phyloP scores from a whole-genome alignment of 2,329 filamentous ascomycete species.

The Blastomyces emzantsi region DNA sequence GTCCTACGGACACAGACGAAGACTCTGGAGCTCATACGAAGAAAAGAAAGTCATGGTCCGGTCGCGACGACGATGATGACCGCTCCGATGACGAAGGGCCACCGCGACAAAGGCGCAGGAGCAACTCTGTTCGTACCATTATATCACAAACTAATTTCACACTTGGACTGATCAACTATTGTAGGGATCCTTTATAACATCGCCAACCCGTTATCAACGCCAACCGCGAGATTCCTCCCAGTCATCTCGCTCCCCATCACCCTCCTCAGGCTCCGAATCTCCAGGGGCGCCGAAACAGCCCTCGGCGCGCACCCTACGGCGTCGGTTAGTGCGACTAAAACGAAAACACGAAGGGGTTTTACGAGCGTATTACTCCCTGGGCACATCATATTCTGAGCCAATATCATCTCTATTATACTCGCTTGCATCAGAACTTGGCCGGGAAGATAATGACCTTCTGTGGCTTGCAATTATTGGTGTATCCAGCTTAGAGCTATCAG shows the following conservation, averaged over 20 bases:
- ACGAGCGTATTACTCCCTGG: constrained; percentile 73
- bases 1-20: constrained; percentile 50
- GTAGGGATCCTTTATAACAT: constrained; percentile 35
- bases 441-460: constrained; percentile 91
- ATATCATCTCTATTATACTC: constrained; percentile 93
- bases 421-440: constrained; percentile 84
- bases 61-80: constrained; percentile 55
- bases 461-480: constrained; percentile 95
- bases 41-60: constrained; percentile 74
- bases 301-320: constrained; percentile 63
- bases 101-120: constrained; percentile 70
- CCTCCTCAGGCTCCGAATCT: constrained; percentile 33
- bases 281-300: constrained; percentile 46
- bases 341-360: constrained; percentile 68
- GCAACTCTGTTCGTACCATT: constrained; percentile 61
- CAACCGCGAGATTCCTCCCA: constrained; percentile 36
- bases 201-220: constrained; percentile 34
- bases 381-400: constrained; percentile 87
- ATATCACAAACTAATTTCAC: background rate
- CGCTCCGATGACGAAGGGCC: constrained; percentile 55
- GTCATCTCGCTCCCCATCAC: constrained; percentile 39
- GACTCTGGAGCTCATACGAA: constrained; percentile 34
- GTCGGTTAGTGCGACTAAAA: constrained; percentile 64
- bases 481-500: constrained; percentile 86
- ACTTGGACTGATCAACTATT: constrained; percentile 13